A percentile compares a stretch with the other conserved stretches of the same genome.
Conservation (phyloP, 768 basidiomycete species). For the Suillus spraguei region DNA sequence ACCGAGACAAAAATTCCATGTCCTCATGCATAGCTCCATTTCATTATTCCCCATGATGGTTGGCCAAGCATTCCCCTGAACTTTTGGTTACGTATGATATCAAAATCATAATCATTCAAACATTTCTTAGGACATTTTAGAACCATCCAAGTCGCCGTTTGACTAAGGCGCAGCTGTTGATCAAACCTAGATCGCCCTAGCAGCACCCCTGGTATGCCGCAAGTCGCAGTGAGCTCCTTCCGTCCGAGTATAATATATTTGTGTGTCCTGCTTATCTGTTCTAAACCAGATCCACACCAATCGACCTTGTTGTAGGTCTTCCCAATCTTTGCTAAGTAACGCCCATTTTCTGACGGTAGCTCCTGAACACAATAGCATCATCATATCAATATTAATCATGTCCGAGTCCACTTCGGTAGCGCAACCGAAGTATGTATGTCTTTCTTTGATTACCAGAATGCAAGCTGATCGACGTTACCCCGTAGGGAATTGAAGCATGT, state of each 20-base stretch:
- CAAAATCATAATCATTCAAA: background rate
- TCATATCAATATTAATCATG: background rate
- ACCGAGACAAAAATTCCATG: background rate
- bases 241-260: background rate
- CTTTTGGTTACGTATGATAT: background rate
- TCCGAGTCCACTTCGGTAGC: background rate
- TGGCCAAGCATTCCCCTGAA: background rate
- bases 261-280: background rate
- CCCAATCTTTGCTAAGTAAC: background rate
- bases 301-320: background rate
- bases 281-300: background rate
- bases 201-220: background rate
- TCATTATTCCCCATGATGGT: background rate
- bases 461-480: background rate
- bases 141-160: background rate
- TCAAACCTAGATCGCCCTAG: background rate
- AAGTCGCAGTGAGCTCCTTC: background rate
- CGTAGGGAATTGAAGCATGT: slow-evolving; percentile 1
- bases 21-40: background rate
- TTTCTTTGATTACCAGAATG: background rate
- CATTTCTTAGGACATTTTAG: background rate
- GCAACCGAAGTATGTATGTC: background rate
- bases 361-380: background rate
- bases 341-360: background rate
- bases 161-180: background rate